These are phyloP conservation scores for Xerocomellus chrysenteron DNA, from an alignment of 768 basidiomycete genomes.

Conservation along the genomic window DNA sequence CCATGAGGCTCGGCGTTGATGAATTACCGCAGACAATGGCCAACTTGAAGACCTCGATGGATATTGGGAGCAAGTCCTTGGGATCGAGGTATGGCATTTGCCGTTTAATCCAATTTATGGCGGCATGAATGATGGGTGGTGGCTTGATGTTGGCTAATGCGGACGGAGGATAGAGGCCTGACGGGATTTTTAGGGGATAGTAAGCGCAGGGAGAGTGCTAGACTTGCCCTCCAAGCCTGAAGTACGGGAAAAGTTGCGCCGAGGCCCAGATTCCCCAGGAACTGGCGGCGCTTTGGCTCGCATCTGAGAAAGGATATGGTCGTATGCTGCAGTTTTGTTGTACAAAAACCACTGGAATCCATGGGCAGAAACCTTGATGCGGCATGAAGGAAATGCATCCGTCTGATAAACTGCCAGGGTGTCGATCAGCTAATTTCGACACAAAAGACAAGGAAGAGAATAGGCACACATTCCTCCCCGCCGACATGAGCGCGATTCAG, in stretches of 20 bases:
- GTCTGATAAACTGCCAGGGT: slow-evolving; percentile 34
- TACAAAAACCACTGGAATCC: slow-evolving; percentile 94
- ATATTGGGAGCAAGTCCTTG: slow-evolving; percentile 84
- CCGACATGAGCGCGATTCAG: slow-evolving; percentile 46
- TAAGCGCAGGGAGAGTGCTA: not conserved
- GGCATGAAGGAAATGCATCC: slow-evolving; percentile 56
- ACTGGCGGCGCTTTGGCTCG: slow-evolving; percentile 33
- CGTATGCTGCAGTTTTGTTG: slow-evolving; percentile 87
- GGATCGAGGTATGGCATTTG: slow-evolving; percentile 74
- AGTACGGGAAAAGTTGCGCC: slow-evolving; percentile 39
- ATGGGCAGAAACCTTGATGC: slow-evolving; percentile 75
- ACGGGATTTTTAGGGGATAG: not conserved
- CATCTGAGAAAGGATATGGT: slow-evolving; percentile 81
- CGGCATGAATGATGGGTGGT: slow-evolving; percentile 38
- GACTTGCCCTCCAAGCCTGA: slow-evolving; percentile 40
- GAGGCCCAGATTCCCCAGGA: slow-evolving; percentile 32
- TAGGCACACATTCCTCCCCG: slow-evolving; percentile 53
- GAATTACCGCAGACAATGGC: slow-evolving; percentile 83
- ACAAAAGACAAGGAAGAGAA: slow-evolving; percentile 1
- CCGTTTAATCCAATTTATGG: slow-evolving; percentile 50
- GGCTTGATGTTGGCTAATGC: slow-evolving; percentile 29
- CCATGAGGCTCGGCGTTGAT: slow-evolving; percentile 79
- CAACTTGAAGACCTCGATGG: slow-evolving; percentile 74
- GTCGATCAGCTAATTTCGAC: slow-evolving; percentile 4
- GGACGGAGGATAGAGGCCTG: slow-evolving; percentile 27